Base-by-base conservation (phyloP, 352 stramenopile species). In the Phytopythium oedochilum region DNA sequence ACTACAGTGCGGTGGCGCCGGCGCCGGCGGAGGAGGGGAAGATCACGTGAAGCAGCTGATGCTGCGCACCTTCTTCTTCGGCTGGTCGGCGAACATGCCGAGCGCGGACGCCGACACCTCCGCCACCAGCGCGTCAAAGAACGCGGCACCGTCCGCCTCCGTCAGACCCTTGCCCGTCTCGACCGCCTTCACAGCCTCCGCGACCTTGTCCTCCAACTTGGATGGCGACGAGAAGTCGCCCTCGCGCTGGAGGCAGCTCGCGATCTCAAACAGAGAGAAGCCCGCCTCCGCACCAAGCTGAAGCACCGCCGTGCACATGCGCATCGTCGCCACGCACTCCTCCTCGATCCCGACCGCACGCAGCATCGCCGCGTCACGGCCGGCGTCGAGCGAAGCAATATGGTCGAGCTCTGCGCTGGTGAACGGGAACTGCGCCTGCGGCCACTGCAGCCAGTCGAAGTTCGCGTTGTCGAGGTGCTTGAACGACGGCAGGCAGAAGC, bases 391-490 rank as follows among this genome's bases (percentile, higher is more conserved):
- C 52, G 73, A 78, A 36, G 70, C 70, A 29, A 96, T 89, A 52
- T 91, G 83, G 28, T 91, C 75, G 3, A 94, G 56, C 57, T 91
- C 80, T 14, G 76, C 72, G 49, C 68, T 70, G 26, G 76, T 93
- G 67, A 96, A 92, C 29, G 88, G 87, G 63, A 91, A 89, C 59
- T 96, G 86, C 18, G 88, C 81, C 55, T 96, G 88, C 1, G 86
- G 81, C 83, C 88, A 96, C 44, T 88, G 71, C 47, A 96, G 69
- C 86, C 87, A 94, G 63, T 96, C 88, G 47, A 96, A 95, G 20
- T 65, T 90, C 18, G 88, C 82, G 9, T 72, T 73, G 48, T 92
- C 86, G 31, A 96, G 49, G 49, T 95, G 70, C 64, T 89, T 80
- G 71, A 79, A 92, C 17, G 78, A 88, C 14, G 88, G 88, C 28